Base-by-base conservation (phyloP, 2,329 filamentous ascomycete genomes). In the Trichoderma atrobrunneum region DNA sequence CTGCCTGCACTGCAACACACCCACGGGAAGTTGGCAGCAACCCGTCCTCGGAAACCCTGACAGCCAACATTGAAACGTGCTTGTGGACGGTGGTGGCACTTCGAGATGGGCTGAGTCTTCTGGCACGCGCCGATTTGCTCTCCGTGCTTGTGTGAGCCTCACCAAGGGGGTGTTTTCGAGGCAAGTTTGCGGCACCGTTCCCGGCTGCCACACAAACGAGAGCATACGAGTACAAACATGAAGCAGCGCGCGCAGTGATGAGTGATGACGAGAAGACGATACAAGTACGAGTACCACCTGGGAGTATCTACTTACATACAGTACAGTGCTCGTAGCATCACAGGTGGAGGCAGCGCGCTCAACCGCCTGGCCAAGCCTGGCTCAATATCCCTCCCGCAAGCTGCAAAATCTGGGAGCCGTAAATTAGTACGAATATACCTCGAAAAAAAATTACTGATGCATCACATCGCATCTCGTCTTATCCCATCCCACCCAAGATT, bases 1-100 rank as follows among this genome's bases (percentile, higher is more conserved):
- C 36, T 28, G 57, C 66, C 57, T 62, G 66, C 66, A 70, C 39
- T 70, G 66, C 48, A 70, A 70, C 66, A 61, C 66, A 70, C 66
- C 56, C 26, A 8, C 57, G 36, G 66, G 28, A 62, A 59, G 32
- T n/a, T 34, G 54, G 36, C 48, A 26, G 43, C 43, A 51, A 11
- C 43, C 43, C 43, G 43, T 51, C 28, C 26, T 51, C 7, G 34
- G 32, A 18, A 18, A 21, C 24, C 34, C 28, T 48, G 26, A 24
- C 62, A 51, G 43, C 43, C n/a, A 51, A 21, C n/a, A 51, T 51
- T 51, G 43, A 51, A 51, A 51, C 43, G n/a, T 12, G 39, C 21
- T 21, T 62, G 39, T 62, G 34, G 21, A n/a, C 36, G 30, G 32
- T n/a, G 34, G 24, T 68, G 36, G 34, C 16, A 48, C 32, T 28